Base-by-base conservation (phyloP, 78 protist genomes). In the Capsaspora owczarzaki region DNA sequence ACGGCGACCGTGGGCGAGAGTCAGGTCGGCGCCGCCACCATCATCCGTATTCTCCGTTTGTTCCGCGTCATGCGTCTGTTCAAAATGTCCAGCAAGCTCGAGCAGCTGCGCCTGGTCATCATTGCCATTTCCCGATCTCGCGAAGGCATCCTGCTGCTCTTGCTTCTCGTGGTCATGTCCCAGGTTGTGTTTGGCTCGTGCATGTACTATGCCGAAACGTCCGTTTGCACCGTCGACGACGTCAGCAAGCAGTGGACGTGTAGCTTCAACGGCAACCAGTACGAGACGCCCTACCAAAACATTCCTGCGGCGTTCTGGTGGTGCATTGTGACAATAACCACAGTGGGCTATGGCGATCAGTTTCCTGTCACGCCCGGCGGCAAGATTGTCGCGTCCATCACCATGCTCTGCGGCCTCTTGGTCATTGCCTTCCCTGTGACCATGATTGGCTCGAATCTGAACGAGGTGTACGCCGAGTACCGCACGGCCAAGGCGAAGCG, bases 171-270 rank as follows among this genome's bases (percentile, higher is more conserved):
- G 38, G 19, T 23, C 42, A 63, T 83, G 29, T 80, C 76, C 38
- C 3, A 22, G 25, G 75, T 83, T 2, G 22, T 83, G 46, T 83
- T 83, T 61, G 42, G 75, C 51, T 51, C 76, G 33, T 40, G 29
- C 31, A 29, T 83, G 56, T 83, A 43, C 72, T 75, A 40, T 38
- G 81, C 86, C 38, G 86, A 83, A 80, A 66, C 46, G 49, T 29
- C 82, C 74, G 70, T 0, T 37, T 35, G 43, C 35, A 6, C 56
- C 43, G n/a, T 49, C 61, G n/a, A 82, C 80, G 40, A 10, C 41
- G 85, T 6, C 38, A 14, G 0, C 22, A 2, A 35, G 61, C 14
- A 0, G 29, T 82, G 76, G 56, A 25, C 1, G 40, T 19, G 19
- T 14, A 5, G 63, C 80, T 60, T 27, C 49, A 5, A 41, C 47